Evolutionary conservation across 1,284 basidiomycete genomes (phyloP).

Genomic region (Malassezia japonica): DNA sequence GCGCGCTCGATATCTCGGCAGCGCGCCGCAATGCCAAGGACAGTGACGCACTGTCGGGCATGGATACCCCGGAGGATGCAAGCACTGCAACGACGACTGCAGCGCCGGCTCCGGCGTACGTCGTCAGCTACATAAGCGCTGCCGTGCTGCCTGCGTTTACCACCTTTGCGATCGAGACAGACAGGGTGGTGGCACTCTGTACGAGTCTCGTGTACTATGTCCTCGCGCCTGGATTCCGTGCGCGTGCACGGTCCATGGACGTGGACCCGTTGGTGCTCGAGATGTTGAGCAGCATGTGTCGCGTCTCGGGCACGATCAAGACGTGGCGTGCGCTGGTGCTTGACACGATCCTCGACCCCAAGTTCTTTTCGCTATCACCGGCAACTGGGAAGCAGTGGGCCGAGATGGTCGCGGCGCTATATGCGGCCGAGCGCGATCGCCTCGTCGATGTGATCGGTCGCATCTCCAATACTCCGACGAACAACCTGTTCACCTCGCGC

Average conservation of each 20-base stretch:
- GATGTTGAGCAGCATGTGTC: slow-evolving; percentile 62
- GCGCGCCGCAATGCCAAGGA: slow-evolving; percentile 1
- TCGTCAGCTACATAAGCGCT: slow-evolving; percentile 61
- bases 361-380: slow-evolving; percentile 69
- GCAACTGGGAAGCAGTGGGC: slow-evolving; percentile 62
- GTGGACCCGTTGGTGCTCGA: slow-evolving; percentile 55
- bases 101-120: background rate
- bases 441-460: slow-evolving; percentile 64
- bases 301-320: slow-evolving; percentile 67
- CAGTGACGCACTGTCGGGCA: slow-evolving; percentile 13
- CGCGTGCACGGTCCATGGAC: slow-evolving; percentile 47
- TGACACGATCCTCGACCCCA: slow-evolving; percentile 73
- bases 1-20: slow-evolving; percentile 59
- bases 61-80: slow-evolving; percentile 20
- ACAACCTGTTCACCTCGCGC: slow-evolving; percentile 91
- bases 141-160: slow-evolving; percentile 67
- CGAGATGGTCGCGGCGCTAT: slow-evolving; percentile 66
- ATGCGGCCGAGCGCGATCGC: slow-evolving; percentile 76
- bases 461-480: slow-evolving; percentile 56
- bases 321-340: slow-evolving; percentile 71
- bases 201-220: slow-evolving; percentile 78
- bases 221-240: slow-evolving; percentile 67
- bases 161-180: slow-evolving; percentile 70
- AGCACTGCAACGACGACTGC: background rate
- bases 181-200: slow-evolving; percentile 68